Base-by-base conservation (phyloP, 108 stramenopile species). In the Cyclostephanos invisitatus region DNA sequence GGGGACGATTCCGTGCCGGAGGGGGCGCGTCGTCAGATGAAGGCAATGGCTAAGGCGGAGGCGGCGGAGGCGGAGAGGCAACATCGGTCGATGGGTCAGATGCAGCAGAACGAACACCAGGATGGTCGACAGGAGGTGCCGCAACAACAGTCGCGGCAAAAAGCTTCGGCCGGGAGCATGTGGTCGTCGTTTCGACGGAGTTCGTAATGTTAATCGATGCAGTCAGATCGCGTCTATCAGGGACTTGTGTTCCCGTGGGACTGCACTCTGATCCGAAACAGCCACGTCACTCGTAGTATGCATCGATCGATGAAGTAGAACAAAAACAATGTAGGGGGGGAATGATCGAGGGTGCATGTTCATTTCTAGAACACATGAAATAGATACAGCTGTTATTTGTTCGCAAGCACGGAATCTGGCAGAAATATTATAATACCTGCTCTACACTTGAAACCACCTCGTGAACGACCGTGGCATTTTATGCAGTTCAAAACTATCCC, bases 171-270 rank as follows among this genome's bases (percentile, higher is more conserved):
- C 36, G 79, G 79, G 40, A 80, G 79, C 59, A 80, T 80, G 79
- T 80, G 79, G 79, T 69, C 68, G 5, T 73, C 72, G 42, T 80
- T 80, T 74, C 47, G 73, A n/a, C 55, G 73, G 38, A 74, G 70
- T 55, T 25, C 60, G 21, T 61, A 36, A 38, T 54, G 53, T 1
- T 20, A 54, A 27, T 54, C 48, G 15, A 49, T 18, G 5, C 48
- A 49, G 18, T 32, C 32, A 15, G 3, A 46, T 46, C 2, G 44
- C 14, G 44, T 46, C 12, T 2, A 46, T 46, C 14, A 40, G 8
- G 40, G 40, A 11, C 40, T 8, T 40, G 40, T 8, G 40, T 11
- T 0, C 10, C 40, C 8, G 9, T 40, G 40, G 40, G 11, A 40
- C 5, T 11, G 40, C 11, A 40, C 40, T 1, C 40, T 40, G 40